Conservation (phyloP, 805 yeast genomes). For the Starmera quercuum region DNA sequence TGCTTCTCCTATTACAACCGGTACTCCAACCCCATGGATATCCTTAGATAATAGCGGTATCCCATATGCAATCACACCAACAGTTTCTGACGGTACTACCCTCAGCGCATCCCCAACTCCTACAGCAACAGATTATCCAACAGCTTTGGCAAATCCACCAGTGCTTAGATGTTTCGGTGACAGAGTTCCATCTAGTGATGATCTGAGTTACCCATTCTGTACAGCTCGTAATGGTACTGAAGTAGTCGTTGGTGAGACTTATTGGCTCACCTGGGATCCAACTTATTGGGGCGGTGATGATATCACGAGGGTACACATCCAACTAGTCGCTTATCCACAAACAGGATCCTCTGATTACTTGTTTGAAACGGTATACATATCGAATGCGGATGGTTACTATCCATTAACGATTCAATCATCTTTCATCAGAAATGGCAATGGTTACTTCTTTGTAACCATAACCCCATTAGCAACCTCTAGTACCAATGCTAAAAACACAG, state of each 20-base stretch:
- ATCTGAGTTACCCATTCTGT: slow-evolving; percentile 34
- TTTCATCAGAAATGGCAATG: slow-evolving; percentile 19
- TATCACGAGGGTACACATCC: slow-evolving; percentile 26
- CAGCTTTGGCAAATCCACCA: slow-evolving; percentile 32
- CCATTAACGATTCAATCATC: slow-evolving; percentile 26
- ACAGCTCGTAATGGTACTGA: slow-evolving; percentile 32
- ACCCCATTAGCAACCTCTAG: slow-evolving; percentile 28
- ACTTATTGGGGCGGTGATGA: slow-evolving; percentile 31
- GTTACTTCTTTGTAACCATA: slow-evolving; percentile 30
- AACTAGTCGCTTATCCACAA: slow-evolving; percentile 26
- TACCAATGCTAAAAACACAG: slow-evolving; percentile 28
- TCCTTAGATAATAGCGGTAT: slow-evolving; percentile 37
- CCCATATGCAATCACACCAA: slow-evolving; percentile 34
- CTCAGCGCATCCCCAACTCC: slow-evolving; percentile 36
- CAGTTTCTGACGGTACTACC: slow-evolving; percentile 26
- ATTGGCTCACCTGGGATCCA: slow-evolving; percentile 44
- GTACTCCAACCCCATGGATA: slow-evolving; percentile 34
- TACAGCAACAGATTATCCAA: slow-evolving; percentile 24
- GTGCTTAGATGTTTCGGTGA: slow-evolving; percentile 37
- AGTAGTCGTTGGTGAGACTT: slow-evolving; percentile 37
- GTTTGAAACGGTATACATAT: slow-evolving; percentile 25
- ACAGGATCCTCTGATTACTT: slow-evolving; percentile 24
- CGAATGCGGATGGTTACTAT: slow-evolving; percentile 31
- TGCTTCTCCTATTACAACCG: slow-evolving; percentile 28
- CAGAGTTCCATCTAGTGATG: slow-evolving; percentile 25